Evolutionary conservation across 108 stramenopile genomes (phyloP), one percentile per base, ranked within the genome.

Genomic region (Cylindrotheca closterium): DNA sequence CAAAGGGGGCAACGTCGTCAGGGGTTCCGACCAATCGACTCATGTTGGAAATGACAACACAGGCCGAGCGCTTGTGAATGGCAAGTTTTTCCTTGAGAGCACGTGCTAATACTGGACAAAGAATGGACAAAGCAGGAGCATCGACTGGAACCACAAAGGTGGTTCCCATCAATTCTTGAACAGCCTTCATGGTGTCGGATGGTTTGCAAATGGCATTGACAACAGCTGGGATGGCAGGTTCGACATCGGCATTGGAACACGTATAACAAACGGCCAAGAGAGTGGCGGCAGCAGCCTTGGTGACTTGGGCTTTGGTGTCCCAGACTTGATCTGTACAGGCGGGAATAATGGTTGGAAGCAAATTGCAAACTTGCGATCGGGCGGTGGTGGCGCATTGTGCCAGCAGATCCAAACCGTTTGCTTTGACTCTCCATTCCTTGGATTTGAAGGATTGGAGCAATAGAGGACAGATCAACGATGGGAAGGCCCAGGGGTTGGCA

Each of bases 41-140:
- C 96, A 99, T 97, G 76, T 97, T 99, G 45, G 93, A 90, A 68
- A 98, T 96, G 60, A 98, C 97, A 63, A 97, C 84, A 55, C 94
- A 91, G 29, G 91, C 94, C 65, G 94, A 75, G 27, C 98, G 91
- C 78, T 96, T 95, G 56, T 90, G 83, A 30, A 91, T 78, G 4
- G 96, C 96, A 52, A 91, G 75, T 59, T 96, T 96, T 58, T 96
- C 96, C 55, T 95, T 91, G 48, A 99, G 71, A 23, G 95, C 95
- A 30, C 97, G 85, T 33, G 89, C 82, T 25, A 99, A 79, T 21
- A 99, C 84, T 26, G 98, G 98, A 72, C 97, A 97, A 2, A 99
- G 74, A 60, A 99, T 96, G 26, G 96, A 86, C 23, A 99, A 75
- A 8, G 98, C 96, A 27, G 93, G 79, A 3, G 96, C 86, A 78